Conservation (phyloP, 2,329 filamentous ascomycete species). For the Paecilomyces niveus region DNA sequence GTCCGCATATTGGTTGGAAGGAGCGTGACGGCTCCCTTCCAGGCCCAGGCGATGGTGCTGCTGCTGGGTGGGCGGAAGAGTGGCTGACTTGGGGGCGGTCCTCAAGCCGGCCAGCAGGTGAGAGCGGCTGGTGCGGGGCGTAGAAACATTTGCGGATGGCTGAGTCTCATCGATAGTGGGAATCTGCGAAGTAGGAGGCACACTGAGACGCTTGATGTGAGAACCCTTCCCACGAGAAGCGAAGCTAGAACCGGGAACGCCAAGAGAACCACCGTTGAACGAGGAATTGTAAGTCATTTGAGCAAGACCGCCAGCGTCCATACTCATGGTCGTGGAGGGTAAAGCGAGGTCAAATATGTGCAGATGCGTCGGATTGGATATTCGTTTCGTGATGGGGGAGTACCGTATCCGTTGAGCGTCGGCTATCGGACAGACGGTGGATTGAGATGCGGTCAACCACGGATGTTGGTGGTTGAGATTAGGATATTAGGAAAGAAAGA, state of each 20-base stretch:
- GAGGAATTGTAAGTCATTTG: conserved; percentile 91
- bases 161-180: conserved; percentile 57
- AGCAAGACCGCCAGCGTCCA: conserved; percentile 99
- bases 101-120: conserved; percentile 89
- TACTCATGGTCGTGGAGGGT: conserved; percentile 28
- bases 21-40: conserved; percentile 42
- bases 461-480: not conserved
- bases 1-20: conserved; percentile 35
- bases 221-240: conserved; percentile 79
- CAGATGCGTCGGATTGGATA: conserved; percentile 3
- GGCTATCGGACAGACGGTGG: not conserved
- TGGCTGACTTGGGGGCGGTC: conserved; percentile 82
- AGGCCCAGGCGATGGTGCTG: conserved; percentile 40
- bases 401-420: not conserved
- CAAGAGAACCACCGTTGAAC: conserved; percentile 60
- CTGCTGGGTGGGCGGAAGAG: conserved; percentile 55
- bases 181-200: conserved; percentile 67
- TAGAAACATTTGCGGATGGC: conserved; percentile 62
- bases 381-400: not conserved
- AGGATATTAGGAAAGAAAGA: not conserved
- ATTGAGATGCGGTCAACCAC: not conserved
- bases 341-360: conserved; percentile 14
- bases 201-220: conserved; percentile 78
- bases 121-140: conserved; percentile 87
- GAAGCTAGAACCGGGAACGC: conserved; percentile 71